A percentile compares a stretch with the other conserved stretches of the same genome.
Conservation (phyloP, 2,329 filamentous ascomycete genomes). For the Hortaea werneckii region DNA sequence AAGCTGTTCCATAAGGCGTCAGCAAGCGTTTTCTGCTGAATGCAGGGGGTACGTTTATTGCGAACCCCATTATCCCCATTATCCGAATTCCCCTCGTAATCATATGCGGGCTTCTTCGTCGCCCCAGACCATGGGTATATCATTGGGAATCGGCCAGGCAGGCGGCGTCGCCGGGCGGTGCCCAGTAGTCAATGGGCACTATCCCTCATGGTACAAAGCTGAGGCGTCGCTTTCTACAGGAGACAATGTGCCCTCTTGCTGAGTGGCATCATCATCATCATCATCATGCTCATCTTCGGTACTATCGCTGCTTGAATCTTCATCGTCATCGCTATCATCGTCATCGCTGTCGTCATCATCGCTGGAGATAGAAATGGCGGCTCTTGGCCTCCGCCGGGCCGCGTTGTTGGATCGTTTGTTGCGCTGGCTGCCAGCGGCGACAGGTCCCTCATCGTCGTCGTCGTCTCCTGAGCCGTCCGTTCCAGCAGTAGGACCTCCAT, state of each 20-base stretch:
- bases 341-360: conserved; percentile 1
- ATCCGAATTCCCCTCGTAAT: not conserved
- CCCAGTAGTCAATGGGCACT: no score
- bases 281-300: not conserved
- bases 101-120: not conserved
- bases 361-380: not conserved
- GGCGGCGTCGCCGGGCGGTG: no score
- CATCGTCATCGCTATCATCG: not conserved
- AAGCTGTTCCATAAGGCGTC: not conserved
- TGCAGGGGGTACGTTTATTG: not conserved
- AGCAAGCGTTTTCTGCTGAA: not conserved
- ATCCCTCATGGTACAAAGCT: not conserved
- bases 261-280: not conserved
- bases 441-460: not conserved
- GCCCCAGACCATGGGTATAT: not conserved
- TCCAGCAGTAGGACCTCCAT: no score
- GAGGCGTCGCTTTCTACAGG: not conserved
- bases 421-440: not conserved
- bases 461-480: not conserved
- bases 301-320: conserved; percentile 1
- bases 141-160: no score
- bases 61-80: conserved; percentile 11
- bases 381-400: not conserved
- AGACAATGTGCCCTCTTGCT: not conserved
- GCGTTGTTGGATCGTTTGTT: not conserved